A percentile compares a stretch with the other conserved stretches of the same genome.
Conservation (phyloP, 805 yeast genomes). For the Hanseniaspora valbyensis region DNA sequence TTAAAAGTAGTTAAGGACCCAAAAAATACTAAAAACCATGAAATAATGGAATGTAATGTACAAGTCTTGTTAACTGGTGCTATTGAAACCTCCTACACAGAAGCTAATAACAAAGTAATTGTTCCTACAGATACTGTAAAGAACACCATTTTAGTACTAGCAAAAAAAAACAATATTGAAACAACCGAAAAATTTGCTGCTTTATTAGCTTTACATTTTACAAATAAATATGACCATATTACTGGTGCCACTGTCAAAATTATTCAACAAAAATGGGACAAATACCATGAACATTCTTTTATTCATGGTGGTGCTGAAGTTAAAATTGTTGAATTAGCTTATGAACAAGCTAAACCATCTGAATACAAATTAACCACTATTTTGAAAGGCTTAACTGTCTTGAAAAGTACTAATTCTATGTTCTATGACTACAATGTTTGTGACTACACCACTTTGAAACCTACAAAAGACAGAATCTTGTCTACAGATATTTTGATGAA, state of each 20-base stretch:
- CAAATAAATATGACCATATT: slow-evolving; percentile 65
- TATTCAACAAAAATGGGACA: slow-evolving; percentile 69
- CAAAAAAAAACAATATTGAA: slow-evolving; percentile 73
- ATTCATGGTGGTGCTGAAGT: slow-evolving; percentile 75
- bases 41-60: slow-evolving; percentile 77
- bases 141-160: slow-evolving; percentile 75
- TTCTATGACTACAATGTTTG: slow-evolving; percentile 78
- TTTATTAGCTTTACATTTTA: slow-evolving; percentile 69
- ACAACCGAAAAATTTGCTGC: slow-evolving; percentile 88
- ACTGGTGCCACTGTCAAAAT: slow-evolving; percentile 58
- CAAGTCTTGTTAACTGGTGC: slow-evolving; percentile 63
- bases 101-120: slow-evolving; percentile 78
- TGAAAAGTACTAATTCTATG: slow-evolving; percentile 87
- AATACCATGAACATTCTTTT: slow-evolving; percentile 73
- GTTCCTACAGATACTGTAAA: slow-evolving; percentile 93
- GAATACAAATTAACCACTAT: slow-evolving; percentile 51
- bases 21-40: slow-evolving; percentile 59
- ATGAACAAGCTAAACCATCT: slow-evolving; percentile 36
- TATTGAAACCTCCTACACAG: slow-evolving; percentile 69
- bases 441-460: slow-evolving; percentile 79
- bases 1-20: slow-evolving; percentile 77
- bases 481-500: slow-evolving; percentile 73
- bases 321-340: slow-evolving; percentile 47
- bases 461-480: slow-evolving; percentile 73
- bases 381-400: slow-evolving; percentile 67